Base-by-base conservation (phyloP, 805 yeast genomes). In the Cyberlindnera mississippiensis region DNA sequence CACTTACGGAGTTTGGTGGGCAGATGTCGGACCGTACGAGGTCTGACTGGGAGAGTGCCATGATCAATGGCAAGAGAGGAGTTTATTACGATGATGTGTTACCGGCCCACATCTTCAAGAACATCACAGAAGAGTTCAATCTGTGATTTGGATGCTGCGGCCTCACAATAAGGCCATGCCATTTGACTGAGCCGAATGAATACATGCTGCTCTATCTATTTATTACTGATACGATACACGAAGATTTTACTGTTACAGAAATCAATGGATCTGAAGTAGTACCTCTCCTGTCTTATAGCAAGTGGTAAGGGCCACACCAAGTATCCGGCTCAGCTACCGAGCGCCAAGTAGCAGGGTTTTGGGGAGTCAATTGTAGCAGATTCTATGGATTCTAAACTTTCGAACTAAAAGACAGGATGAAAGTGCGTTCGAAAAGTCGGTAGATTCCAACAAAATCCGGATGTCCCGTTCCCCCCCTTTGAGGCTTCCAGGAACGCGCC, bases 1-100 rank as follows among this genome's bases (percentile, higher is more conserved):
- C 77, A 15, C 54, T 82, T 17, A 68, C 76, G 57, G 67, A 76
- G 37, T 59, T 59, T 46, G 85, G 82, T 4, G 69, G 72, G 7
- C 84, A 78, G 53, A 71, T 83, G 76, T 59, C 60, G 26, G 51
- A 63, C 4, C 65, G 65, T 34, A 61, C 64, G 37, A 64, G 89
- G 49, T 64, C 76, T 1, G 67, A 62, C 0, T 79, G 75, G 67
- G 90, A 83, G 53, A 57, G 65, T 19, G 67, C 64, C 22, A 68
- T 83, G 69, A 77, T 80, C 30, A 60, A 58, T 8, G 66, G 65
- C 37, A 49, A 53, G 5, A 47, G 50, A n/a, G 53, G 51, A 1
- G 46, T 45, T n/a, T 38, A 41, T 18, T 68, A 57, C 41, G 53
- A 51, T 2, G 67, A 67, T 27, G 66, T 66, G 3, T 35, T 67